Percentiles rank a stretch among this genome's conserved stretches.
Conservation (phyloP, 805 yeast species). For the Candida corydali region DNA sequence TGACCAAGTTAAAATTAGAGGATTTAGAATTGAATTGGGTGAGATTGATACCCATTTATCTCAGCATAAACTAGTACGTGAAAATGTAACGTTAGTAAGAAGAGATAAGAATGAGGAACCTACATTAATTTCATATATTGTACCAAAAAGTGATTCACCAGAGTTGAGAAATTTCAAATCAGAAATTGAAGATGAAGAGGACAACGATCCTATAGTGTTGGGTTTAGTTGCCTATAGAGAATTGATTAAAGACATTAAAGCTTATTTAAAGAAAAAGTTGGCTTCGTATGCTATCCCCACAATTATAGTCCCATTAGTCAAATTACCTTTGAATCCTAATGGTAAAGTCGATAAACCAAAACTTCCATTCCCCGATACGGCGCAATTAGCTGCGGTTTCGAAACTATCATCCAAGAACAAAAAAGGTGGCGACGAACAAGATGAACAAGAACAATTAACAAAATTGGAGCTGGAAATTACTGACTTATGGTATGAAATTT, state of each 20-base stretch:
- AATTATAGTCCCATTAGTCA: constrained; percentile 78
- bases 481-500: constrained; percentile 79
- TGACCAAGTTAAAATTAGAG: constrained; percentile 97
- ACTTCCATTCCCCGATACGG: constrained; percentile 89
- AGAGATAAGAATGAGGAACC: constrained; percentile 93
- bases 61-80: constrained; percentile 88
- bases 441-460: constrained; percentile 46
- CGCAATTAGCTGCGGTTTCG: constrained; percentile 77
- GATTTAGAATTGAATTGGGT: constrained; percentile 96
- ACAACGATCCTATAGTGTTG: constrained; percentile 63
- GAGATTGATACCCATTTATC: constrained; percentile 97
- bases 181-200: constrained; percentile 37
- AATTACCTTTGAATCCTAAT: constrained; percentile 92
- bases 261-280: constrained; percentile 79
- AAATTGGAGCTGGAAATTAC: constrained; percentile 63
- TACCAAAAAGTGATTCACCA: constrained; percentile 53
- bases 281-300: constrained; percentile 95
- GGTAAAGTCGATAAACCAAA: constrained; percentile 98
- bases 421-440: constrained; percentile 44
- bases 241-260: constrained; percentile 75
- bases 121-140: constrained; percentile 84
- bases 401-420: constrained; percentile 29
- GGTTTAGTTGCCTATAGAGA: constrained; percentile 76
- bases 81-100: constrained; percentile 86
- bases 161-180: constrained; percentile 48